Evolutionary conservation across 768 basidiomycete species (phyloP), one percentile per base, ranked within the genome.

Genomic region (Leccinum subtestaceum): DNA sequence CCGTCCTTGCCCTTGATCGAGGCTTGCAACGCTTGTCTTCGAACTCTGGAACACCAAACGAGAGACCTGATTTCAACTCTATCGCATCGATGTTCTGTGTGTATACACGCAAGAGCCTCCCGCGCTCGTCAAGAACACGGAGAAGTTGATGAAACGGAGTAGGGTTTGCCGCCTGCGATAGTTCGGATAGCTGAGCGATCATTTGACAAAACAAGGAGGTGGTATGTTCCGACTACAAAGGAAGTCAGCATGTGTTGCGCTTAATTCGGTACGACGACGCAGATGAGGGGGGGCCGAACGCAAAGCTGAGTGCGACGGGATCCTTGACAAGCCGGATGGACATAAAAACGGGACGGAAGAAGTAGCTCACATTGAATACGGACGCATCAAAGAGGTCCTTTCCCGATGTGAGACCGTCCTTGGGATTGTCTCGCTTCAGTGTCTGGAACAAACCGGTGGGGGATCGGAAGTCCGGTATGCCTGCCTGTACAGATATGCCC

Each of bases 41-140:
- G 61, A 83, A 85, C 57, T 82, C 81, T 25, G 93, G 92, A 11
- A 95, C 80, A n/a, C 93, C 93, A 60, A 91, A 91, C 1, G 88
- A 85, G 10, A 96, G 81, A 4, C 94, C 94, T n/a, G 84, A 88
- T 70, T 93, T 93, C 59, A 78, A 78, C 70, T 96, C 94, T 45
- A 96, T 85, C 25, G 86, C 87, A 70, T 96, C 94, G 60, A 95
- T 95, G 74, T 96, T 95, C 77, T 96, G 94, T 0, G 94, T 95
- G 73, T 95, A 96, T 2, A 93, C 91, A 25, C 94, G 81, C 38
- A 95, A 80, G 4, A 96, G 83, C 60, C 83, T 82, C 4, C 90
- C 88, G 38, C 86, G 80, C 60, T 87, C 81, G 67, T 95, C 91
- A 31, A 95, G 83, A 31, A 80, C 68, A 46, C 87, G 87, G 31